Evolutionary conservation across 257 asterid genomes (phyloP).

Genomic region (Solanum etuberosum): DNA sequence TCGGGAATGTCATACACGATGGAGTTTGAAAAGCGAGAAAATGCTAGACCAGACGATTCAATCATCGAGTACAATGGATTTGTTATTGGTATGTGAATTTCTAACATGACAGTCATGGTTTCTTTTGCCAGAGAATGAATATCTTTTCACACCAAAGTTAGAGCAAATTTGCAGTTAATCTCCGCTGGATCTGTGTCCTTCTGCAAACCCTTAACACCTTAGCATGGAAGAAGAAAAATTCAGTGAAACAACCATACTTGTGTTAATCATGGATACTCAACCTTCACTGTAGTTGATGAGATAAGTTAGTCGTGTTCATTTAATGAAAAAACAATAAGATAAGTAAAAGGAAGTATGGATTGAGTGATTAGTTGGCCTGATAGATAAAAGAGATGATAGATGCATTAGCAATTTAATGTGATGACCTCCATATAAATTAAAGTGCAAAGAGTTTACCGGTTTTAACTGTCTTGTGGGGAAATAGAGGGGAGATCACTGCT

Average conservation of each 20-base stretch:
- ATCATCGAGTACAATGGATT: conserved; percentile 80
- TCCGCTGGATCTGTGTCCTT: neutral
- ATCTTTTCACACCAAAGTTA: neutral
- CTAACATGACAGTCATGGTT: neutral
- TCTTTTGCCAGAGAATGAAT: neutral
- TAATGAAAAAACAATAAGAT: neutral
- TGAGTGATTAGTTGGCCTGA: neutral
- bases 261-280: neutral
- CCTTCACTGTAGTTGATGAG: neutral
- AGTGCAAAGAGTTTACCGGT: neutral
- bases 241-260: neutral
- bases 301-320: neutral
- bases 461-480: neutral
- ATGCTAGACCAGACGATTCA: conserved; percentile 75
- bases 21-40: conserved; percentile 82
- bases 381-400: neutral
- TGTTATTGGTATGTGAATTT: conserved; percentile 40
- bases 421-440: neutral
- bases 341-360: neutral
- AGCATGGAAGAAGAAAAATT: neutral
- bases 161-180: neutral
- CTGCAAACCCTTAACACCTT: neutral
- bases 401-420: neutral
- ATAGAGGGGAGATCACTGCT: neutral
- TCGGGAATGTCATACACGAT: conserved; percentile 92